Base-by-base conservation (phyloP, 257 asterid genomes). In the Nicotiana sylvestris region DNA sequence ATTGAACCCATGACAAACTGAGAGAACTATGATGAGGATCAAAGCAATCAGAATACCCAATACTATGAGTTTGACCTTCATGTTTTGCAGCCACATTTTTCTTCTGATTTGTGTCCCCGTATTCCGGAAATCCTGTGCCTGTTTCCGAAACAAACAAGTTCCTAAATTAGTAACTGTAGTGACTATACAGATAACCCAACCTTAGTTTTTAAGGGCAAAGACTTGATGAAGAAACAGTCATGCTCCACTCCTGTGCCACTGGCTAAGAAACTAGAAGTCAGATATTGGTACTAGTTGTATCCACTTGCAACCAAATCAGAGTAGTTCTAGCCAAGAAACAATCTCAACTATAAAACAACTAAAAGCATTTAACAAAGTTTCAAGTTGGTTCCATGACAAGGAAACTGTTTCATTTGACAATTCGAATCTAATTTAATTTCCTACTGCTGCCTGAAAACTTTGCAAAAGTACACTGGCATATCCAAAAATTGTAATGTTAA, bases 81-180 rank as follows among this genome's bases (percentile, higher is more conserved):
- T 87, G 37, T 91, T 91, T 85, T 90, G 91, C 84, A 90, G 3
- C 95, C 95, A 90, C 92, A 91, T 86, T 82, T 88, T 88, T 66
- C 89, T 81, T 84, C 85, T 85, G 83, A 92, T 77, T 80, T 85
- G 82, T 5, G 89, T 87, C 66, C 96, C 96, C 33, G 90, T 89
- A 37, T 89, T 88, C 82, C 83, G 83, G 43, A 92, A 92, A 82
- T 89, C 92, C 64, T 90, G 94, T 1, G 96, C 96, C 94, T 92
- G 91, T 37, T 8, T 53, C 25, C 58, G 10, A 13, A 80, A 39
- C 33, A 43, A 51, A 29, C 62, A 46, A 25, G 51, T 10, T 60
- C 27, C 78, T n/a, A 6, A 11, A 57, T 66, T 25, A 60, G 82
- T 6, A 8, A 12, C 25, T 15, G 55, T 32, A 7, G 55, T 15